Conservation (phyloP, 2,329 filamentous ascomycete species). For the Dactylella cylindrospora region DNA sequence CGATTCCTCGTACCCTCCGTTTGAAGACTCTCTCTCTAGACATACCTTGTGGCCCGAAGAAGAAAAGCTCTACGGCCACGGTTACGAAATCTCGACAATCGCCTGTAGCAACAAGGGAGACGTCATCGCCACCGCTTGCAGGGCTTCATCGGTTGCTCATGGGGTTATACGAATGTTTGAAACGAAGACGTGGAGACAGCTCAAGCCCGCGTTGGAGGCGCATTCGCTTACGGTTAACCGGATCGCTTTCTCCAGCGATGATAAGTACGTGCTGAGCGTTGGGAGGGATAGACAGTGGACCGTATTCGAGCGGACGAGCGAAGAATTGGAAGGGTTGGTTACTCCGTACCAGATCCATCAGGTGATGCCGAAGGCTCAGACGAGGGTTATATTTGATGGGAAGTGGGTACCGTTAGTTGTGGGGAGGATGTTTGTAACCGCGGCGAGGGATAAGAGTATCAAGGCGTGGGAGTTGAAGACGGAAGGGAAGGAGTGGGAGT, state of each 20-base stretch:
- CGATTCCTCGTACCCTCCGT: conserved; percentile 64
- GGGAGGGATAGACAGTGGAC: conserved; percentile 91
- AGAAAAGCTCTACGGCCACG: conserved; percentile 96
- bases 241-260: conserved; percentile 75
- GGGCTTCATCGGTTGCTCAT: conserved; percentile 87
- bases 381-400: conserved; percentile 86
- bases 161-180: conserved; percentile 92
- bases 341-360: conserved; percentile 61
- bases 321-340: conserved; percentile 47
- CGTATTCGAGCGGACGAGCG: conserved; percentile 62
- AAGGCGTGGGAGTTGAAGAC: conserved; percentile 64
- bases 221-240: conserved; percentile 85
- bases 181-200: conserved; percentile 78
- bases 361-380: conserved; percentile 79
- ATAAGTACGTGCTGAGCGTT: conserved; percentile 76
- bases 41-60: conserved; percentile 93
- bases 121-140: conserved; percentile 86
- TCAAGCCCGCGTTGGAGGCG: conserved; percentile 77
- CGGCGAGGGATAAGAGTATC: conserved; percentile 82
- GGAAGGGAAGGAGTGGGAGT: conserved; percentile 55
- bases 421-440: conserved; percentile 71
- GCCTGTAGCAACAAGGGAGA: conserved; percentile 72
- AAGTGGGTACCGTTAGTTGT: conserved; percentile 69
- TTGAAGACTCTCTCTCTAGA: conserved; percentile 84
- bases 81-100: conserved; percentile 90